A percentile compares a stretch with the other conserved stretches of the same genome.
phyloP scores from a whole-genome alignment of 495 filamentous ascomycete species.

The Aspergillus campestris region DNA sequence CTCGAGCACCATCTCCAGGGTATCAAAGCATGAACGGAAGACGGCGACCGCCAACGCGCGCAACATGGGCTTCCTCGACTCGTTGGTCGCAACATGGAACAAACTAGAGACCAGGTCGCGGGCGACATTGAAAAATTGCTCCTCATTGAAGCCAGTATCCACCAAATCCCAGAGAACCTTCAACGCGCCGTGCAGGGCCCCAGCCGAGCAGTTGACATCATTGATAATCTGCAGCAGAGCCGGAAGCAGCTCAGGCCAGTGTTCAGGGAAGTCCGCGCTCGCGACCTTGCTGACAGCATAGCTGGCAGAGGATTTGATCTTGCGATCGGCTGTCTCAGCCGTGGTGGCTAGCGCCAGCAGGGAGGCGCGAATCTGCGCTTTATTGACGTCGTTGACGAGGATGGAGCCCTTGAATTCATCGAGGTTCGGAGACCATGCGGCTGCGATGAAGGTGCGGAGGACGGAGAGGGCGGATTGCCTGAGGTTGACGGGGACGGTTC shows the following conservation, averaged over 20 bases:
- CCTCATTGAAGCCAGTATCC: slow-evolving; percentile 84
- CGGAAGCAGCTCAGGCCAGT: slow-evolving; percentile 82
- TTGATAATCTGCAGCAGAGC: slow-evolving; percentile 68
- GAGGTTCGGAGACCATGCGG: slow-evolving; percentile 62
- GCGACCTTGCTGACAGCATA: slow-evolving; percentile 95
- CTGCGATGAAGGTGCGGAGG: slow-evolving; percentile 74
- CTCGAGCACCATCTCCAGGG: slow-evolving; percentile 90
- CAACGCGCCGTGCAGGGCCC: slow-evolving; percentile 80
- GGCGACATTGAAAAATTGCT: slow-evolving; percentile 86
- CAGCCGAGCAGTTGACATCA: slow-evolving; percentile 53
- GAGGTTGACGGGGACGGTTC: slow-evolving; percentile 57
- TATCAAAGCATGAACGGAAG: slow-evolving; percentile 86
- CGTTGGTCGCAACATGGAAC: slow-evolving; percentile 71
- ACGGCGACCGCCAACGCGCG: slow-evolving; percentile 79
- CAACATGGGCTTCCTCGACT: slow-evolving; percentile 60
- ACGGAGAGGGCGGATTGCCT: slow-evolving; percentile 74
- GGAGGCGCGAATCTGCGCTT: slow-evolving; percentile 58
- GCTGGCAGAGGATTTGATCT: slow-evolving; percentile 77
- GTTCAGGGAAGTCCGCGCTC: slow-evolving; percentile 81
- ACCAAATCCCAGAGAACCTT: slow-evolving; percentile 84
- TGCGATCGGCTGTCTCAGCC: slow-evolving; percentile 60
- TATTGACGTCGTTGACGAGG: slow-evolving; percentile 54
- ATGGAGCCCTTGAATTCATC: slow-evolving; percentile 62
- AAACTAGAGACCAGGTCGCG: slow-evolving; percentile 73
- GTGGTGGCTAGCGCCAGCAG: slow-evolving; percentile 73